Conservation (phyloP, 192 early-diverging fungal species). For the Rhizophlyctis rosea region DNA sequence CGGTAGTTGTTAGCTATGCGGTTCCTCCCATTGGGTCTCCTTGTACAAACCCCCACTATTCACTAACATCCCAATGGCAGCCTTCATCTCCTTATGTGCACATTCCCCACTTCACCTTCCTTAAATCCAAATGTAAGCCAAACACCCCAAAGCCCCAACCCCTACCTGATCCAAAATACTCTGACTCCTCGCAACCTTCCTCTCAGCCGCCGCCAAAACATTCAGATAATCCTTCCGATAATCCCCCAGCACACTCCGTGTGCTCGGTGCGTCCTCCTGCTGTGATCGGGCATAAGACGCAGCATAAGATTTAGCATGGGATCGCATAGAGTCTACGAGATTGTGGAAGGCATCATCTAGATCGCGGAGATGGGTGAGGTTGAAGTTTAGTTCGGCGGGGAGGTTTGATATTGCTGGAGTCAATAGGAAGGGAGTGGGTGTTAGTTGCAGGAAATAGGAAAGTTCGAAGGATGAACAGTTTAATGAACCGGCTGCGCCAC, state of each 20-base stretch:
- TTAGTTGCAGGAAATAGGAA: neutral
- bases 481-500: neutral
- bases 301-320: constrained; percentile 21
- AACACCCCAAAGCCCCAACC: too few species aligned
- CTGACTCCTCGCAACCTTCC: constrained; percentile 21
- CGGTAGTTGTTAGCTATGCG: too few species aligned
- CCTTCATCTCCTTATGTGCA: too few species aligned
- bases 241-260: constrained; percentile 18
- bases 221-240: constrained; percentile 20
- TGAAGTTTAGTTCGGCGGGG: constrained; percentile 23
- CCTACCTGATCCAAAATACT: constrained; percentile 14
- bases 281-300: constrained; percentile 23
- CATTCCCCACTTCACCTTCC: too few species aligned
- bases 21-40: too few species aligned
- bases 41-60: too few species aligned
- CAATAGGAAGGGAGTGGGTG: neutral
- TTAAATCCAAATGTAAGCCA: too few species aligned
- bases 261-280: too few species aligned
- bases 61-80: too few species aligned
- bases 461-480: neutral
- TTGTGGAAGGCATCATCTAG: constrained; percentile 20
- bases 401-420: constrained; percentile 20
- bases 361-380: constrained; percentile 19
- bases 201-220: constrained; percentile 7
- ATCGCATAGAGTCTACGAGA: constrained; percentile 22